phyloP scores from a whole-genome alignment of 2,329 filamentous ascomycete species.

The Allantophomopsis cytisporea region DNA sequence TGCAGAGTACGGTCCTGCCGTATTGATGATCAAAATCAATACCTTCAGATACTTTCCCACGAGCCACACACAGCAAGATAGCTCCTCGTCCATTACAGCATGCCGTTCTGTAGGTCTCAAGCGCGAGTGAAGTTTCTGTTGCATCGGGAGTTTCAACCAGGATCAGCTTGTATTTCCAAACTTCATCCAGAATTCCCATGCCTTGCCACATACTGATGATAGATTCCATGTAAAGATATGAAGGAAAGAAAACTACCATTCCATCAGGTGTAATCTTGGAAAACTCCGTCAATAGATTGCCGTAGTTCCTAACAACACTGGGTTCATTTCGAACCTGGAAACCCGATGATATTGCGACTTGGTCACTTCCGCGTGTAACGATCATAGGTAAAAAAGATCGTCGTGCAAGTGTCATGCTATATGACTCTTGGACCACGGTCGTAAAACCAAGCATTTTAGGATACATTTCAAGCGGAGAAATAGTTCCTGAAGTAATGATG shows the following conservation, averaged over 20 bases:
- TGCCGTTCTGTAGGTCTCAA: constrained; percentile 94
- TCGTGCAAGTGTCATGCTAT: constrained; percentile 88
- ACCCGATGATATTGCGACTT: constrained; percentile 81
- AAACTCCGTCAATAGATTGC: constrained; percentile 85
- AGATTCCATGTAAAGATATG: constrained; percentile 97
- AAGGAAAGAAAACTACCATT: constrained; percentile 98
- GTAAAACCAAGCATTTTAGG: constrained; percentile 95
- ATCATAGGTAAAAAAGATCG: constrained; percentile 97
- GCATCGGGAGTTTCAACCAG: constrained; percentile 95
- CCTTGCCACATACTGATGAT: constrained; percentile 99
- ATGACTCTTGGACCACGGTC: constrained; percentile 91
- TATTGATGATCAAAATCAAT: constrained; percentile 99
- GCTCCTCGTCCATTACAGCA: constrained; percentile 95
- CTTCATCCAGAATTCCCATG: constrained; percentile 93
- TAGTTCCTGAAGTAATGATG: constrained; percentile 94
- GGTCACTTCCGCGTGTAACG: constrained; percentile 87
- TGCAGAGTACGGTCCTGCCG: constrained; percentile 87
- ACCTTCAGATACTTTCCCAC: constrained; percentile 93
- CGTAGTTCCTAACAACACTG: constrained; percentile 94
- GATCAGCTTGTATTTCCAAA: constrained; percentile 99
- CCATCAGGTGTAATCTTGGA: constrained; percentile 92
- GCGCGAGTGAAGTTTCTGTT: constrained; percentile 87
- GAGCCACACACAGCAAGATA: constrained; percentile 84
- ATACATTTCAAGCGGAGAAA: constrained; percentile 96
- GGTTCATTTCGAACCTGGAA: constrained; percentile 95